Evolutionary conservation across 495 filamentous ascomycete genomes (phyloP).

Genomic region (Alectoria sarmentosa): DNA sequence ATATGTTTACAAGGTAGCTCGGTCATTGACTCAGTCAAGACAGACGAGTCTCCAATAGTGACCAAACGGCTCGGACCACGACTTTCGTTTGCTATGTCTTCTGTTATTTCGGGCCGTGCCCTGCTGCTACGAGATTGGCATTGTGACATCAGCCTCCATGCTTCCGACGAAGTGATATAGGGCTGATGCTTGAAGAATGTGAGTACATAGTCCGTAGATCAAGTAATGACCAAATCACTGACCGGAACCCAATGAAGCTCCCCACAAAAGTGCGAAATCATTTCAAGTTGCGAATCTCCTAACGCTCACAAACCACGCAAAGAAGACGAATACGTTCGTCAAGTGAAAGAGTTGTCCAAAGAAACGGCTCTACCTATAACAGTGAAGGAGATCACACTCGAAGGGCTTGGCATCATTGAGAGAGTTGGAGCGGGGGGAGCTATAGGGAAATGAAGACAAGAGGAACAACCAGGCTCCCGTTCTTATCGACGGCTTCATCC

Average conservation of each 20-base stretch:
- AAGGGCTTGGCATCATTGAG: background rate
- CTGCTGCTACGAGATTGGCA: background rate
- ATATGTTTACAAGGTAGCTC: background rate
- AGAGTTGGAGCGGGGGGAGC: background rate
- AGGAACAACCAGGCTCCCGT: too few relatives aligned
- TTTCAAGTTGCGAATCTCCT: background rate
- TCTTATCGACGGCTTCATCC: background rate
- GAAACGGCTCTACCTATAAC: background rate
- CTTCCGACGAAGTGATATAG: background rate
- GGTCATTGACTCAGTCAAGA: background rate
- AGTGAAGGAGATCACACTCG: background rate
- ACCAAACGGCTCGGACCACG: background rate
- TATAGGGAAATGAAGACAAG: background rate
- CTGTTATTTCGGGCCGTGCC: background rate
- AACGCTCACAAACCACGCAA: background rate
- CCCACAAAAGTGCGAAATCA: background rate
- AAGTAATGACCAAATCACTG: background rate
- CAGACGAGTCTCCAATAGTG: background rate
- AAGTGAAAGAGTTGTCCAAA: background rate
- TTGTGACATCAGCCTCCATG: background rate
- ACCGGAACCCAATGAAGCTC: background rate
- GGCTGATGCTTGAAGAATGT: background rate
- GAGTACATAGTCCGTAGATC: background rate
- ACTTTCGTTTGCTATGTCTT: background rate
- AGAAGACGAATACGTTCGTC: background rate